These are phyloP conservation scores for Westerdykella ornata DNA, from an alignment of 2,329 filamentous ascomycete species.

Conservation along the genomic window DNA sequence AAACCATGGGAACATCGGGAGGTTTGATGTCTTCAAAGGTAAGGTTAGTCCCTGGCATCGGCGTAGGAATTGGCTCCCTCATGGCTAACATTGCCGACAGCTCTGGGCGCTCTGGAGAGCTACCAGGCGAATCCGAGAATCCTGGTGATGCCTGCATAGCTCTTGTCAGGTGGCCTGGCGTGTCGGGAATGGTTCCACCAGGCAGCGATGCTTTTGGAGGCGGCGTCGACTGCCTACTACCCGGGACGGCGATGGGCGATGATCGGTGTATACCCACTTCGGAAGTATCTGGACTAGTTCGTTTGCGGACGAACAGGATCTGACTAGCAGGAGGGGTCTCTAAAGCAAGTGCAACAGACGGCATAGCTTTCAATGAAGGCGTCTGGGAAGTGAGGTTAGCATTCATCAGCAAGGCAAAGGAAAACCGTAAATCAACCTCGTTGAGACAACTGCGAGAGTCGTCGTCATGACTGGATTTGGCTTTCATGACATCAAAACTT, in stretches of 20 bases:
- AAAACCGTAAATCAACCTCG: background rate
- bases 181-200: conserved; percentile 21
- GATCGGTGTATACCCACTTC: conserved; percentile 19
- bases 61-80: conserved; percentile 11
- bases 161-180: conserved; percentile 25
- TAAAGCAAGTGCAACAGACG: conserved; percentile 24
- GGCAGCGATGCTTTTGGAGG: conserved; percentile 6
- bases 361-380: conserved; percentile 8
- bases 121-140: too few species aligned
- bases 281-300: conserved; percentile 11
- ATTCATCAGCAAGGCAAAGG: conserved; percentile 1
- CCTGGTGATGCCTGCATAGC: background rate
- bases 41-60: conserved; percentile 22
- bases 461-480: too few species aligned
- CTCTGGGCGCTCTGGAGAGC: too few species aligned
- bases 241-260: conserved; percentile 26
- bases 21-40: conserved; percentile 11
- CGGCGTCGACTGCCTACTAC: conserved; percentile 5
- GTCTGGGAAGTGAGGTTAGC: conserved; percentile 7
- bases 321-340: conserved; percentile 18
- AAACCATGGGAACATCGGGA: conserved; percentile 7
- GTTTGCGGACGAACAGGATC: conserved; percentile 20
- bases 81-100: too few species aligned
- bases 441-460: too few species aligned
- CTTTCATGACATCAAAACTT: background rate